Evolutionary conservation across 2,329 filamentous ascomycete species (phyloP).

Genomic region (Gnomoniopsis sp.): DNA sequence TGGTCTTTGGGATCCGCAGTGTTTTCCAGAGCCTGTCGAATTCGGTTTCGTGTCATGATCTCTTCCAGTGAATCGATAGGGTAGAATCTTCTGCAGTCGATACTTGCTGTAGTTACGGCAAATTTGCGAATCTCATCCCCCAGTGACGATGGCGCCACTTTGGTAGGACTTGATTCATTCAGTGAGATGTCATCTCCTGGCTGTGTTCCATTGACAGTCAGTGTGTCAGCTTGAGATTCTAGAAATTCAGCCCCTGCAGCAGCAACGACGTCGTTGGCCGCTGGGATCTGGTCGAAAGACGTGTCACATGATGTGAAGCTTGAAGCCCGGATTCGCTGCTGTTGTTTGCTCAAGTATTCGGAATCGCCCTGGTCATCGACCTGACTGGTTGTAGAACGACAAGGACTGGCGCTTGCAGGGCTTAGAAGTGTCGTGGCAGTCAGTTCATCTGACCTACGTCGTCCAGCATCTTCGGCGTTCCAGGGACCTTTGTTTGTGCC

Average conservation of each 20-base stretch:
- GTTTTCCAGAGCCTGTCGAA: not conserved
- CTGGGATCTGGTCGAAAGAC: not conserved
- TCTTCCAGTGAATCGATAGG: not conserved
- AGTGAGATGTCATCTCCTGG: not conserved
- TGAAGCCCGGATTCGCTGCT: not conserved
- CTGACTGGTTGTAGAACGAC: not conserved
- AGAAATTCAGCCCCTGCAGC: not conserved
- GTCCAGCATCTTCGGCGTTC: not conserved
- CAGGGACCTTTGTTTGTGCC: not conserved
- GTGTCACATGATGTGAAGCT: not conserved
- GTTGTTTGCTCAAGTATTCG: not conserved
- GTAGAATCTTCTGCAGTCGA: not conserved
- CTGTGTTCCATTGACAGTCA: not conserved
- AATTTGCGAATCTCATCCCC: not conserved
- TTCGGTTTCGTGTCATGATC: not conserved
- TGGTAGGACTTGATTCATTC: not conserved
- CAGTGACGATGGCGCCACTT: not conserved
- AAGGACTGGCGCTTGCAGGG: not conserved
- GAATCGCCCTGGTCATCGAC: not conserved
- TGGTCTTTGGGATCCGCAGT: accelerated
- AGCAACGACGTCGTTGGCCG: not conserved
- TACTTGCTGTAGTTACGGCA: not conserved
- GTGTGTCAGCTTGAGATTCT: not conserved
- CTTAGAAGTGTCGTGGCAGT: not conserved
- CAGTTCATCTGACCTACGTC: not conserved